Evolutionary conservation across 2,329 filamentous ascomycete species (phyloP).

Genomic region (Sarocladium oryzae): DNA sequence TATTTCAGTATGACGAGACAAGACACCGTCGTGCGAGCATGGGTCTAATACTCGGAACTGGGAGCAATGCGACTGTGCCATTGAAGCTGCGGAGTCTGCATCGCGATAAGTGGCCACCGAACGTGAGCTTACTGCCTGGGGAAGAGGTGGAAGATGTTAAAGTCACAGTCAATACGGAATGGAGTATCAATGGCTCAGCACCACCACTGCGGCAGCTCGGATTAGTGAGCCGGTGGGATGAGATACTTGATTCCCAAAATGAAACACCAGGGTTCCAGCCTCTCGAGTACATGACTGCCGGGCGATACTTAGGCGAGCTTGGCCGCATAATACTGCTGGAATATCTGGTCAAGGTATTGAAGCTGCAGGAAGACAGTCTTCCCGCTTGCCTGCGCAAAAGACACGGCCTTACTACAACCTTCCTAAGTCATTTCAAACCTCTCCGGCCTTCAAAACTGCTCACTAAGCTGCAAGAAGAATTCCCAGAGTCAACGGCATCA

Average conservation of each 20-base stretch:
- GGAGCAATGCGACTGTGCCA: slow-evolving; percentile 74
- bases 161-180: slow-evolving; percentile 77
- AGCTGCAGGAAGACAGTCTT: slow-evolving; percentile 36
- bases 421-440: slow-evolving; percentile 64
- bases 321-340: slow-evolving; percentile 64
- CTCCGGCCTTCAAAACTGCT: slow-evolving; percentile 36
- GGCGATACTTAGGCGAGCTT: slow-evolving; percentile 71
- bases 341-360: slow-evolving; percentile 44
- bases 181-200: slow-evolving; percentile 73
- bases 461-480: slow-evolving; percentile 42
- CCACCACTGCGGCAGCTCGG: slow-evolving; percentile 55
- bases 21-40: slow-evolving; percentile 60
- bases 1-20: slow-evolving; percentile 60
- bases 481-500: slow-evolving; percentile 40
- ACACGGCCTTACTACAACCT: slow-evolving; percentile 65
- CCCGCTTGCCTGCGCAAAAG: slow-evolving; percentile 48
- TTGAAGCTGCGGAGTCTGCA: slow-evolving; percentile 58
- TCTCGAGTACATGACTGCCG: slow-evolving; percentile 78
- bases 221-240: slow-evolving; percentile 67
- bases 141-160: slow-evolving; percentile 45
- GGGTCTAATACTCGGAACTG: slow-evolving; percentile 76
- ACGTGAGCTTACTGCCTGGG: slow-evolving; percentile 41
- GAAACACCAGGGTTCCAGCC: slow-evolving; percentile 72
- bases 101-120: slow-evolving; percentile 50
- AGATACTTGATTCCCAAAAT: slow-evolving; percentile 56